Conservation (phyloP, 108 stramenopile genomes). For the Cyclotella atomus region DNA sequence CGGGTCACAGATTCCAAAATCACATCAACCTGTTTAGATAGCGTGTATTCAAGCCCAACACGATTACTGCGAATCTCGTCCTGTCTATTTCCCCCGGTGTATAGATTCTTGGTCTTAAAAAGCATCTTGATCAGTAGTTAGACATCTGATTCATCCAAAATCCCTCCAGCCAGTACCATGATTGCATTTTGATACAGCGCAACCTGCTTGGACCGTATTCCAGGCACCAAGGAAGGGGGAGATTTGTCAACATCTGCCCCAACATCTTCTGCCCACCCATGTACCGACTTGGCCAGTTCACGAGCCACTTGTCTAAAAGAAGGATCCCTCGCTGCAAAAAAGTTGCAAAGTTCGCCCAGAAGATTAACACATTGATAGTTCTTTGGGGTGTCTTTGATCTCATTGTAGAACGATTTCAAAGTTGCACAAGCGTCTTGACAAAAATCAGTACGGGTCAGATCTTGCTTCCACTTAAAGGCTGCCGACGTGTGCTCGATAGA, state of each 20-base stretch:
- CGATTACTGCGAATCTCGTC: conserved; percentile 20
- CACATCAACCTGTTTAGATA: conserved; percentile 1
- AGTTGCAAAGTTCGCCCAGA: conserved; percentile 20
- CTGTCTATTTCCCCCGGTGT: conserved; percentile 7
- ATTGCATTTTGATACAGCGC: conserved; percentile 27
- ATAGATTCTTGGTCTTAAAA: conserved; percentile 24
- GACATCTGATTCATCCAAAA: conserved; percentile 20
- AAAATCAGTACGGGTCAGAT: conserved; percentile 7
- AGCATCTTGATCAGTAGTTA: conserved; percentile 19
- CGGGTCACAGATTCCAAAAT: neutral
- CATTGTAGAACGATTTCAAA: conserved; percentile 16
- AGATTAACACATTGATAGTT: conserved; percentile 17
- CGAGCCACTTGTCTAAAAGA: conserved; percentile 1
- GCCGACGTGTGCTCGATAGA: neutral
- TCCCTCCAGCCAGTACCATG: conserved; percentile 17
- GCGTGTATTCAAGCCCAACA: conserved; percentile 6
- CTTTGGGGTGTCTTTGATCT: conserved; percentile 47
- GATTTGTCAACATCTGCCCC: conserved; percentile 16
- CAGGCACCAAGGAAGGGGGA: neutral
- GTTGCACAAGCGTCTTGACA: neutral
- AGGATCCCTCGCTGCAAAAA: conserved; percentile 23
- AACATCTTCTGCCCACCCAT: conserved; percentile 21
- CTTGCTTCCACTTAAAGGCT: conserved; percentile 30
- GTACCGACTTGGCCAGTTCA: conserved; percentile 10
- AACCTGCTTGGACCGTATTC: conserved; percentile 13